phyloP scores from a whole-genome alignment of 169 alveolate genomes.

The Perkinsus olseni region DNA sequence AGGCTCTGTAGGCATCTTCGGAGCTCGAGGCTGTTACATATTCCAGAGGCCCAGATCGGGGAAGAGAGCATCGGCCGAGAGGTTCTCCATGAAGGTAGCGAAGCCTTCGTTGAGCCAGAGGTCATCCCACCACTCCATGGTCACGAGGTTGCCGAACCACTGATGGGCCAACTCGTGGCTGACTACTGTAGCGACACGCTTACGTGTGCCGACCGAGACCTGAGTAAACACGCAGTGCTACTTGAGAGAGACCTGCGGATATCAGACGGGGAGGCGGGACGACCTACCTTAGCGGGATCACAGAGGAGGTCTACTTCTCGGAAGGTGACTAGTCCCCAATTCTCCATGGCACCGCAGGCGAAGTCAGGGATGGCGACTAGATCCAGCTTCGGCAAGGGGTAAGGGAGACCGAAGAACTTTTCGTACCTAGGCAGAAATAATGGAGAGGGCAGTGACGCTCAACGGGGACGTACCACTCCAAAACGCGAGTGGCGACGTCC shows the following conservation, averaged over 20 bases:
- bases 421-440: conserved; percentile 15
- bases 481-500: conserved; percentile 19
- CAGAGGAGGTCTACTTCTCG: conserved; percentile 34
- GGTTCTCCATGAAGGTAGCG: conserved; percentile 61
- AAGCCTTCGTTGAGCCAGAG: conserved; percentile 83
- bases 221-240: background rate
- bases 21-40: background rate
- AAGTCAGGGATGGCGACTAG: conserved; percentile 57
- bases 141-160: conserved; percentile 78
- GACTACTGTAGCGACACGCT: conserved; percentile 36
- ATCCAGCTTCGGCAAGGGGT: conserved; percentile 65
- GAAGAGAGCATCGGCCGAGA: conserved; percentile 18
- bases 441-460: background rate
- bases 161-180: conserved; percentile 77
- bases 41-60: conserved; percentile 14
- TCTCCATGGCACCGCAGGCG: conserved; percentile 76
- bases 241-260: background rate
- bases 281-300: background rate
- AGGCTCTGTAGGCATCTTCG: background rate
- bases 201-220: background rate
- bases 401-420: conserved; percentile 52
- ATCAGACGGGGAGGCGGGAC: background rate
- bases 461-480: conserved; percentile 14
- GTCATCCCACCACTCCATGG: conserved; percentile 87
- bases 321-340: conserved; percentile 68